These are phyloP conservation scores for Ceratocystis cubensis DNA, from an alignment of 2,329 filamentous ascomycete genomes.

Conservation along the genomic window DNA sequence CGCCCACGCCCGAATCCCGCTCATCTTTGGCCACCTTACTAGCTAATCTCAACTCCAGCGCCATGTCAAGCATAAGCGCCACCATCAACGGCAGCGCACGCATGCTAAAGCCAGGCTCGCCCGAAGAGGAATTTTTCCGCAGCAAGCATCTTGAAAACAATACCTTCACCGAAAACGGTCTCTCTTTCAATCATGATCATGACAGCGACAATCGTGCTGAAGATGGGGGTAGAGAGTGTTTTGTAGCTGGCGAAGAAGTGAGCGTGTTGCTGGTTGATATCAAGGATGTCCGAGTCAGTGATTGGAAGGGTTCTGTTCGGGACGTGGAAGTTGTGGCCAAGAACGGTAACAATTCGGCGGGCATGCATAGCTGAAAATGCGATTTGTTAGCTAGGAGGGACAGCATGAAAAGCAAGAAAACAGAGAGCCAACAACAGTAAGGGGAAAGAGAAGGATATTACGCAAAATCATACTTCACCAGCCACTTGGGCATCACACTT, in stretches of 20 bases:
- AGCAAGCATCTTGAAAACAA: slow-evolving; percentile 82
- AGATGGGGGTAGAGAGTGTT: slow-evolving; percentile 48
- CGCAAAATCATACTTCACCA: neutral
- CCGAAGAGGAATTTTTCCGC: slow-evolving; percentile 75
- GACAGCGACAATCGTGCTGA: slow-evolving; percentile 25
- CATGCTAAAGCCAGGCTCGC: slow-evolving; percentile 58
- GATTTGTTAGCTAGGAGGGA: neutral
- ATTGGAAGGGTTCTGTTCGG: slow-evolving; percentile 87
- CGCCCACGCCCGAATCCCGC: slow-evolving; percentile 49
- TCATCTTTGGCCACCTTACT: slow-evolving; percentile 73
- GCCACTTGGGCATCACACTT: neutral
- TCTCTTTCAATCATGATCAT: slow-evolving; percentile 29
- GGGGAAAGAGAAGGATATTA: neutral
- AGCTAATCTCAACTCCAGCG: slow-evolving; percentile 80
- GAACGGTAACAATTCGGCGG: neutral
- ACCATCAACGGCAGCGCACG: slow-evolving; percentile 84
- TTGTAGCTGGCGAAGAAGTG: slow-evolving; percentile 71
- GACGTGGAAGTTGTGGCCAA: slow-evolving; percentile 34
- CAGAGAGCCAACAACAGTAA: neutral
- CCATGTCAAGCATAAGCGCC: slow-evolving; percentile 75
- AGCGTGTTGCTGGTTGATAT: slow-evolving; percentile 79
- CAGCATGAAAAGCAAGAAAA: neutral
- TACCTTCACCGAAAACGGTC: slow-evolving; percentile 55
- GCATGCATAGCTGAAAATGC: neutral
- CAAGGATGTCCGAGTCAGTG: slow-evolving; percentile 72